These are phyloP conservation scores for Vitis hybrid DNA, from an alignment of 177 flowering plant genomes.

Conservation along the genomic window DNA sequence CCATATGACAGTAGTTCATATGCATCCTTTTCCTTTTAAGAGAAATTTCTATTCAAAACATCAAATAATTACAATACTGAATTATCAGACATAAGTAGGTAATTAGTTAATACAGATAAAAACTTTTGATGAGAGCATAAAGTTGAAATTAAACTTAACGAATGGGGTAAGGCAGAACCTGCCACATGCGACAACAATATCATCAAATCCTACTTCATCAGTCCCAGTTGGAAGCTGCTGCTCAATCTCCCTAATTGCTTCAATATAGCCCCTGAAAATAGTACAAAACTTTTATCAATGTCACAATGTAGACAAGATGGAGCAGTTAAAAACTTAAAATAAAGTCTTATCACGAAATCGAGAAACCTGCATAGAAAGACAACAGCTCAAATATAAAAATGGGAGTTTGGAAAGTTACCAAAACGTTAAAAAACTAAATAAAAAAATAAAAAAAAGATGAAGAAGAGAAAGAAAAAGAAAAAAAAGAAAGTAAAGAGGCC, in stretches of 20 bases:
- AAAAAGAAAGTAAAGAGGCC: no score
- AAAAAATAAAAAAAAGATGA: no score
- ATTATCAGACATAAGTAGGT: not conserved
- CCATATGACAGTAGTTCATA: no score
- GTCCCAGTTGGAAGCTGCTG: conserved; percentile 47
- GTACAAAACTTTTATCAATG: not conserved
- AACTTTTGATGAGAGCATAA: not conserved
- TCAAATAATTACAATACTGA: not conserved
- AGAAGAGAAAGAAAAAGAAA: no score
- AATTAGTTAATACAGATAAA: not conserved
- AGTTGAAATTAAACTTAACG: not conserved
- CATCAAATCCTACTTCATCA: conserved; percentile 51
- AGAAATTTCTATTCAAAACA: not conserved
- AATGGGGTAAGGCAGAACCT: conserved; percentile 44
- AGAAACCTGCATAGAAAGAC: no score
- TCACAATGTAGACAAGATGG: not conserved
- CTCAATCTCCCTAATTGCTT: conserved; percentile 83
- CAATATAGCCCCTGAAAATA: conserved; percentile 80
- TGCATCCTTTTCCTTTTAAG: no score
- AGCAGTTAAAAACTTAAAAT: not conserved
- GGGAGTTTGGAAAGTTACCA: no score
- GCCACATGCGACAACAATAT: conserved; percentile 93
- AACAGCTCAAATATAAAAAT: no score
- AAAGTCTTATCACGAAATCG: no score
- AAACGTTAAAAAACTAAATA: no score